phyloP scores from a whole-genome alignment of 2,329 filamentous ascomycete genomes.

The Colletotrichum gigasporum region DNA sequence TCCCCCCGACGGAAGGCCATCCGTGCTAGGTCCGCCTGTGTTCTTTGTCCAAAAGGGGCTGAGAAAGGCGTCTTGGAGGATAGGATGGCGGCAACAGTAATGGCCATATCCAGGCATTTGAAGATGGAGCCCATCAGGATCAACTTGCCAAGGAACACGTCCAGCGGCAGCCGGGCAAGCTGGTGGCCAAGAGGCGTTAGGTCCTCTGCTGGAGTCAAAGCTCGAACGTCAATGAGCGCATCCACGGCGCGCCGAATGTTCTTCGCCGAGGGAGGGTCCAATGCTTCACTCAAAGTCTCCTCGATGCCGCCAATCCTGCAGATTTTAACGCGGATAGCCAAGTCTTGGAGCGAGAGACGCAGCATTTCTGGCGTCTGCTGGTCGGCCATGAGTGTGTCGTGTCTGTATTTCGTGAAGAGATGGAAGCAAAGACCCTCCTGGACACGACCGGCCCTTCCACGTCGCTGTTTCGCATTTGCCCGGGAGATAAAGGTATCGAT shows the following conservation, averaged over 20 bases:
- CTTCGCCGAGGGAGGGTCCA: conserved; percentile 90
- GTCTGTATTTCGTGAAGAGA: conserved; percentile 88
- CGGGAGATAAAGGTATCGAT: conserved; percentile 95
- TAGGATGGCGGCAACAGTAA: conserved; percentile 91
- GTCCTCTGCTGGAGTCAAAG: conserved; percentile 82
- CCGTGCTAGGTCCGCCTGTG: conserved; percentile 83
- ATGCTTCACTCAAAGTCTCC: conserved; percentile 83
- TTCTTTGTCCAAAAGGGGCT: conserved; percentile 83
- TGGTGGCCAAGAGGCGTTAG: conserved; percentile 88
- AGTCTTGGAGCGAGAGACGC: conserved; percentile 89
- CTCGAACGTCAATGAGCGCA: conserved; percentile 91
- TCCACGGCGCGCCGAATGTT: conserved; percentile 95
- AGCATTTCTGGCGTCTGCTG: conserved; percentile 98
- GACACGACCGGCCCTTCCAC: conserved; percentile 93
- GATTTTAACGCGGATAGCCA: conserved; percentile 96
- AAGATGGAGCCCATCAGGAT: conserved; percentile 88
- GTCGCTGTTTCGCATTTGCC: conserved; percentile 94
- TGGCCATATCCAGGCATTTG: conserved; percentile 88
- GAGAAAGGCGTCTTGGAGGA: conserved; percentile 96
- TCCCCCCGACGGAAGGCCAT: conserved; percentile 84
- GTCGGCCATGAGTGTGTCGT: conserved; percentile 86
- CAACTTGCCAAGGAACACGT: conserved; percentile 94
- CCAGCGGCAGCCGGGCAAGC: conserved; percentile 86
- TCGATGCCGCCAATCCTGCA: conserved; percentile 96
- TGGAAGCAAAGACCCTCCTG: conserved; percentile 97